phyloP scores from a whole-genome alignment of 768 basidiomycete species.

The Tulasnella sp. region DNA sequence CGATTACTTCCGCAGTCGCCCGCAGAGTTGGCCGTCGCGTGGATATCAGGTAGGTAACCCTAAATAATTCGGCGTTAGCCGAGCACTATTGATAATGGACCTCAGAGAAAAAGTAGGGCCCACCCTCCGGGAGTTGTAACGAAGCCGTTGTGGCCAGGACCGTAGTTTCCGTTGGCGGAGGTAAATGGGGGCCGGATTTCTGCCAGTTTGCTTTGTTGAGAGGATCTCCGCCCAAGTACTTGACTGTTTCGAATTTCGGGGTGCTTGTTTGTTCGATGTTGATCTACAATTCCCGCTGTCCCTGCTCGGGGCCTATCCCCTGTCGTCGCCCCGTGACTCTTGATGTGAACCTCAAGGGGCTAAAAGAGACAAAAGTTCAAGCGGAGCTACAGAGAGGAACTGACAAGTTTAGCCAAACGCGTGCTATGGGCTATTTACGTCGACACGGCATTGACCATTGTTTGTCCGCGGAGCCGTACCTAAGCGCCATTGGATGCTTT shows the following conservation, averaged over 20 bases:
- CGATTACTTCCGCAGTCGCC: neutral
- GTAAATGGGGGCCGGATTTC: conserved; percentile 5
- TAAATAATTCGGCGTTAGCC: neutral
- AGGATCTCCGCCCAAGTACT: neutral
- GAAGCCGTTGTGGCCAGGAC: conserved; percentile 18
- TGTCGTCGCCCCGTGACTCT: too few species aligned
- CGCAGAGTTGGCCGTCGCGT: neutral
- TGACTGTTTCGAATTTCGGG: conserved; percentile 20
- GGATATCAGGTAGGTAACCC: neutral
- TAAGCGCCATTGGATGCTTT: too few species aligned
- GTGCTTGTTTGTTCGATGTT: conserved; percentile 12
- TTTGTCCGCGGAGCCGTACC: too few species aligned
- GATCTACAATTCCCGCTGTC: neutral
- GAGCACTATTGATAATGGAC: too few species aligned
- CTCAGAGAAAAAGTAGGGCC: neutral
- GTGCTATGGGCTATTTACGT: too few species aligned
- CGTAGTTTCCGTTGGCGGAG: conserved; percentile 18
- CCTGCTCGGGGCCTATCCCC: neutral
- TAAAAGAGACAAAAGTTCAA: too few species aligned
- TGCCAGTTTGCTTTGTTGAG: neutral
- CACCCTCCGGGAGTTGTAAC: conserved; percentile 8
- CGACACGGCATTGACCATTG: too few species aligned
- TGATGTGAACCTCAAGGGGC: too few species aligned
- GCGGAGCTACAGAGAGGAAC: too few species aligned
- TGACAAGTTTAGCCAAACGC: too few species aligned